A percentile compares a stretch with the other conserved stretches of the same genome.
Conservation (phyloP, 352 stramenopile species). For the Globisporangium solare region DNA sequence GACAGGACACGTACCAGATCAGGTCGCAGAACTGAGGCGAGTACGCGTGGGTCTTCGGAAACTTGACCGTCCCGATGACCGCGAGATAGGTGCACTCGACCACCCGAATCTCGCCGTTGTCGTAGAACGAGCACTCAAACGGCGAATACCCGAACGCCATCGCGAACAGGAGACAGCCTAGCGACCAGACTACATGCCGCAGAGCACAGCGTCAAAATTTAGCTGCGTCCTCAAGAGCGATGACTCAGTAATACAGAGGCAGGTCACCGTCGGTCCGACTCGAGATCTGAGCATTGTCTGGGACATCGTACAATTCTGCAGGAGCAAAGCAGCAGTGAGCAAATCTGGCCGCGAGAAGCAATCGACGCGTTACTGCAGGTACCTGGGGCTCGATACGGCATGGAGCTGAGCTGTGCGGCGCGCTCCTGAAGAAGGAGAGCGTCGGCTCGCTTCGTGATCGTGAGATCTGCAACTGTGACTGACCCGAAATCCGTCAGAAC, state of each 20-base stretch:
- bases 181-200: constrained; percentile 63
- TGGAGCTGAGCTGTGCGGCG: constrained; percentile 79
- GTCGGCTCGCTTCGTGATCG: constrained; percentile 65
- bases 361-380: not conserved
- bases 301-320: constrained; percentile 85
- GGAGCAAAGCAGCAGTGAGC: not conserved
- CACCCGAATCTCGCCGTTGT: constrained; percentile 56
- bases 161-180: constrained; percentile 86
- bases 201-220: constrained; percentile 1
- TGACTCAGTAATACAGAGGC: not conserved
- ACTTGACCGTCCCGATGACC: constrained; percentile 82
- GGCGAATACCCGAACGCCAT: constrained; percentile 89
- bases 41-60: constrained; percentile 54
- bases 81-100: constrained; percentile 85
- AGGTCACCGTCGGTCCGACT: constrained; percentile 59
- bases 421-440: constrained; percentile 82
- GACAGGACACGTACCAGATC: constrained; percentile 41
- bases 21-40: constrained; percentile 63
- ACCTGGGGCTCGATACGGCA: constrained; percentile 86
- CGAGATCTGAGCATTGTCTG: constrained; percentile 62
- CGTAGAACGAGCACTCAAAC: constrained; percentile 84
- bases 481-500: constrained; percentile 89
- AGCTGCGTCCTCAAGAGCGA: not conserved
- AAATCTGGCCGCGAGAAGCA: not conserved
- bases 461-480: constrained; percentile 52